Evolutionary conservation across 345 rosid species (phyloP), one percentile per base, ranked within the genome.

Genomic region (Salix purpurea): DNA sequence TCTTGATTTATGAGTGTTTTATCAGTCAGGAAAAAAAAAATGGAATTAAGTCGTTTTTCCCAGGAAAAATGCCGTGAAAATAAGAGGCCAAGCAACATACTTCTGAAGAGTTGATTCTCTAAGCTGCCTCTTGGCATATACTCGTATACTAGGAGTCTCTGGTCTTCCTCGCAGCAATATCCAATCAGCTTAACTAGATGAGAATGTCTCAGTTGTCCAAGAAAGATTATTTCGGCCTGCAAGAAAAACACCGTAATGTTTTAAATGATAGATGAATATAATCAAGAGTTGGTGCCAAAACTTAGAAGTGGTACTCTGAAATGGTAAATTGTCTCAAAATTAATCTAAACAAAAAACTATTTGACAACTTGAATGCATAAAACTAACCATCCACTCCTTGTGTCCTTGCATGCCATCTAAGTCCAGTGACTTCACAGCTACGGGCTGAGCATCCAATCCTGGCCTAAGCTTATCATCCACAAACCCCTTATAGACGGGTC

Each of bases 121-220:
- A 91, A 79, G 86, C 93, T 93, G 32, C 94, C 97, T 80, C 90
- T 83, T 18, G 90, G 81, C 91, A 90, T 87, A 78, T 86, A 90
- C 67, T 90, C 97, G 54, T 93, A 93, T 21, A 91, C 93, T 36
- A 93, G 84, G 4, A 91, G 85, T 62, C 97, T 86, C 30, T 90
- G 87, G 39, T 93, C 91, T 6, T 88, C 90, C 83, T 93, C 94
- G 58, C 87, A 84, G 70, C 98, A 93, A 77, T 87, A 93, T 36
- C 97, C 98, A 58, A 93, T 86, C 82, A 93, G 75, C 75, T 91
- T 93, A n/a, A 93, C 92, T 26, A 93, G 90, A 83, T 91, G 85
- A 2, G 82, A 81, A 82, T 93, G 91, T 80, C 85, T 76, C 74
- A 91, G 74, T 68, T 93, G 97, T 64, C 97, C 97, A 62, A 93